These are phyloP conservation scores for Kurtzmaniella quercitrusa DNA, from an alignment of 1,139 yeast genomes.

Conservation along the genomic window DNA sequence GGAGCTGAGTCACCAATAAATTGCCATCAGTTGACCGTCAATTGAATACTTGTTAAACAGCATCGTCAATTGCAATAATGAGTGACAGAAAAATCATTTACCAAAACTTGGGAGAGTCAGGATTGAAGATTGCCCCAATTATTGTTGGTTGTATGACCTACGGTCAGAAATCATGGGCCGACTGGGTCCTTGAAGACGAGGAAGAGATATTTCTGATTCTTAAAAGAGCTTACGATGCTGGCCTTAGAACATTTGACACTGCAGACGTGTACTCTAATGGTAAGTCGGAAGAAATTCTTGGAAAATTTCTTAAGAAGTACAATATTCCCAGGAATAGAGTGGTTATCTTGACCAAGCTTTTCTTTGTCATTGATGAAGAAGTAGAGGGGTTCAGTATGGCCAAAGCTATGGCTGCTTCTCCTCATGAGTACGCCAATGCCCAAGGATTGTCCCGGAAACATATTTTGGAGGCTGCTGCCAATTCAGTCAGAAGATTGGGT, in stretches of 20 bases:
- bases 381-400: slow-evolving; percentile 3
- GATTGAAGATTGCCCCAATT: slow-evolving; percentile 47
- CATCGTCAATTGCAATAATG: too few relatives aligned
- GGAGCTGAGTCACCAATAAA: too few relatives aligned
- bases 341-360: slow-evolving; percentile 39
- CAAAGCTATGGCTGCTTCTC: slow-evolving; percentile 7
- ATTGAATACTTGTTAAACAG: too few relatives aligned
- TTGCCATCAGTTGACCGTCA: too few relatives aligned
- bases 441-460: slow-evolving; percentile 52
- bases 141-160: slow-evolving; percentile 57
- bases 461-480: slow-evolving; percentile 47
- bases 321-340: slow-evolving; percentile 21
- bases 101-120: slow-evolving; percentile 41
- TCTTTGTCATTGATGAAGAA: slow-evolving; percentile 12
- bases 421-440: slow-evolving; percentile 16
- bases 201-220: slow-evolving; percentile 24
- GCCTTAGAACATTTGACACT: slow-evolving; percentile 53
- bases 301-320: slow-evolving; percentile 20
- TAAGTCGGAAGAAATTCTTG: slow-evolving; percentile 17
- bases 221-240: slow-evolving; percentile 45
- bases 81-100: not conserved
- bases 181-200: slow-evolving; percentile 43
- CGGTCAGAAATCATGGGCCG: slow-evolving; percentile 43
- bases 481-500: slow-evolving; percentile 48
- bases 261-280: slow-evolving; percentile 38